Evolutionary conservation across 208 protist genomes (phyloP).

Genomic region (Novymonas esmeraldas): DNA sequence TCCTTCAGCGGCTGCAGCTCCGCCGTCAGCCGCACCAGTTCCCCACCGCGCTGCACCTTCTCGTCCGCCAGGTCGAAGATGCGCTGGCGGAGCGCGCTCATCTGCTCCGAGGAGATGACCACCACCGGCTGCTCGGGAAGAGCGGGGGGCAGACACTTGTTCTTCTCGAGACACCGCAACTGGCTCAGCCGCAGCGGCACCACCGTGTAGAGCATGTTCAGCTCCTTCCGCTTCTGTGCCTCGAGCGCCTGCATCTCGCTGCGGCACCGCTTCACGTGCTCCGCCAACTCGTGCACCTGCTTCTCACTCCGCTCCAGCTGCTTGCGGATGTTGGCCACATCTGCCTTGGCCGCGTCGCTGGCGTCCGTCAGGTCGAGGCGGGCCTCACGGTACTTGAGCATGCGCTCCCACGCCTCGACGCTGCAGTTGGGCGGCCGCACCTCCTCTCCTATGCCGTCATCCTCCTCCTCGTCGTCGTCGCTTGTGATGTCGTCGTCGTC

Average conservation of each 20-base stretch:
- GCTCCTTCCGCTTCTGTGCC: constrained; percentile 92
- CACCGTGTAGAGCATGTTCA: constrained; percentile 95
- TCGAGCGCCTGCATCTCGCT: constrained; percentile 91
- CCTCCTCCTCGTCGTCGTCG: constrained; percentile 86
- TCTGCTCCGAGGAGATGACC: constrained; percentile 74
- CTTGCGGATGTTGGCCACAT: constrained; percentile 29
- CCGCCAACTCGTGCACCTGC: constrained; percentile 75
- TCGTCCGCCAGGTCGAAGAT: constrained; percentile 82
- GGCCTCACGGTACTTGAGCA: constrained; percentile 89
- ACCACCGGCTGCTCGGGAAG: constrained; percentile 61
- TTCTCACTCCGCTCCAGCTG: constrained; percentile 48
- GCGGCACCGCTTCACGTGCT: constrained; percentile 63
- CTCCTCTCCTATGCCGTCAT: constrained; percentile 92
- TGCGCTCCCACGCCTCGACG: constrained; percentile 76
- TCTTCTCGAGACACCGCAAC: constrained; percentile 65
- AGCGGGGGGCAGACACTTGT: constrained; percentile 47
- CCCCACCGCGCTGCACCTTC: constrained; percentile 61
- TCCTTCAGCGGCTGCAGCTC: constrained; percentile 75
- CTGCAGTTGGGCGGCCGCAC: constrained; percentile 91
- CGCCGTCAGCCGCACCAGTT: constrained; percentile 52
- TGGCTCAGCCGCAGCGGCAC: constrained; percentile 88
- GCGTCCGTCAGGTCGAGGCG: constrained; percentile 92
- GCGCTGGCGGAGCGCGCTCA: constrained; percentile 67
- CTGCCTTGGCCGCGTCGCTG: constrained; percentile 67
- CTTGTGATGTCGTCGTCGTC: constrained; percentile 87